A percentile compares a stretch with the other conserved stretches of the same genome.
phyloP scores from a whole-genome alignment of 148 eudicot genomes.

The Drosera capensis region DNA sequence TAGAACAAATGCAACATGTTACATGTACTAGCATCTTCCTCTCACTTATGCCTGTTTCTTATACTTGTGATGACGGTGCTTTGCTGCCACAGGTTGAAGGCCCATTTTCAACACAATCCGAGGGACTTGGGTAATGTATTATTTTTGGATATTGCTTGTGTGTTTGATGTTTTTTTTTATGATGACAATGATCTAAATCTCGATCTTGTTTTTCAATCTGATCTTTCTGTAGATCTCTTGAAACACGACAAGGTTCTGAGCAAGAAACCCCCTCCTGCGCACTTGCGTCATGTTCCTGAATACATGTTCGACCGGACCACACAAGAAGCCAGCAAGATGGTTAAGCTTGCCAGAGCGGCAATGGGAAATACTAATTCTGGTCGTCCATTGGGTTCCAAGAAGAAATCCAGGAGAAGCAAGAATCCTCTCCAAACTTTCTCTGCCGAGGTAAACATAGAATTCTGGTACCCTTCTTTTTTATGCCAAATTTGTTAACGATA shows the following conservation, averaged over 20 bases:
- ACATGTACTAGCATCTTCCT: neutral
- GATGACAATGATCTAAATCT: neutral
- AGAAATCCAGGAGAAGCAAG: conserved; percentile 33
- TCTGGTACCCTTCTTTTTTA: neutral
- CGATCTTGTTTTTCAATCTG: conserved; percentile 5
- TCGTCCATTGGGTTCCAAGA: conserved; percentile 32
- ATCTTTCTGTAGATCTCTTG: conserved; percentile 43
- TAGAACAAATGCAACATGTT: no score
- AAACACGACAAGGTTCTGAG: conserved; percentile 88
- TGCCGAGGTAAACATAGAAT: conserved; percentile 32
- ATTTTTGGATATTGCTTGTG: no score
- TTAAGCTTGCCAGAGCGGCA: conserved; percentile 75
- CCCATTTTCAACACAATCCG: conserved; percentile 76
- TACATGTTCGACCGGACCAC: conserved; percentile 74
- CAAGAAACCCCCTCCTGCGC: conserved; percentile 73
- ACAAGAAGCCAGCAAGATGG: conserved; percentile 80
- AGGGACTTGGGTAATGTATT: conserved; percentile 59
- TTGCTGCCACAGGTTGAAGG: conserved; percentile 48
- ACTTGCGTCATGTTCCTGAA: conserved; percentile 74
- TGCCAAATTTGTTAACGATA: no score
- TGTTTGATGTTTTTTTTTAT: neutral
- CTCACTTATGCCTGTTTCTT: neutral
- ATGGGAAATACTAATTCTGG: conserved; percentile 41
- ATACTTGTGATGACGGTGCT: neutral
- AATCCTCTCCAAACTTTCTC: conserved; percentile 84